Evolutionary conservation across 2,329 filamentous ascomycete genomes (phyloP), one percentile per base, ranked within the genome.

Genomic region (Penicillium sp.): DNA sequence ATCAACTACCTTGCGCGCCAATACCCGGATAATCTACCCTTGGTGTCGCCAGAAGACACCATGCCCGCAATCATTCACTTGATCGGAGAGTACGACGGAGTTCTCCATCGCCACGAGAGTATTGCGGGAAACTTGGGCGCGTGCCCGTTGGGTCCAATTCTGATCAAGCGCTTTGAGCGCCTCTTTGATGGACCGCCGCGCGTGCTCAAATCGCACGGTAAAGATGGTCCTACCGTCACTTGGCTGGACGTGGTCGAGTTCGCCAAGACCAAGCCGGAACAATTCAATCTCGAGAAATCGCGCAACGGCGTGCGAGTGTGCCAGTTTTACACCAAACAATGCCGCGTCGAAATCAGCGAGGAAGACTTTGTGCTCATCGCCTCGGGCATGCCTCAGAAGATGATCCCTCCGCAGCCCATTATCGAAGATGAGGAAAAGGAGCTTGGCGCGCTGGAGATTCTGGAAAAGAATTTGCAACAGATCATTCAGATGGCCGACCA

Each of bases 161-260:
- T 95, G 53, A 81, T 95, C 60, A 90, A 90, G 69, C 85, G 88
- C 37, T 89, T 95, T 65, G 89, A 95, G 66, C 81, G 86, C 45
- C 77, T 91, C 47, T 95, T 95, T 61, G 88, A 94, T 55, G 86
- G 86, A 0, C 83, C 86, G 24, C 89, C 90, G 51, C 82, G 77
- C 28, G 78, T 83, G 48, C 77, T 76, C 59, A 86, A 79, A 67
- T 82, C 70, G 62, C 80, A 77, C 71, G 77, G 75, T n/a, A 80
- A 80, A 56, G 78, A 81, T 26, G 73, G 77, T 29, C 79, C 77
- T 4, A 77, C 76, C 5, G 79, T 93, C 47, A 85, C 83, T 9
- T 95, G 89, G 89, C 75, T 93, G 35, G 89, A 95, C 61, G 83
- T 95, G 45, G 86, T 94, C 56, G 83, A 86, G 55, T 93, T 90